Evolutionary conservation across 2,329 filamentous ascomycete species (phyloP).

Genomic region (Pseudogymnoascus sp.): DNA sequence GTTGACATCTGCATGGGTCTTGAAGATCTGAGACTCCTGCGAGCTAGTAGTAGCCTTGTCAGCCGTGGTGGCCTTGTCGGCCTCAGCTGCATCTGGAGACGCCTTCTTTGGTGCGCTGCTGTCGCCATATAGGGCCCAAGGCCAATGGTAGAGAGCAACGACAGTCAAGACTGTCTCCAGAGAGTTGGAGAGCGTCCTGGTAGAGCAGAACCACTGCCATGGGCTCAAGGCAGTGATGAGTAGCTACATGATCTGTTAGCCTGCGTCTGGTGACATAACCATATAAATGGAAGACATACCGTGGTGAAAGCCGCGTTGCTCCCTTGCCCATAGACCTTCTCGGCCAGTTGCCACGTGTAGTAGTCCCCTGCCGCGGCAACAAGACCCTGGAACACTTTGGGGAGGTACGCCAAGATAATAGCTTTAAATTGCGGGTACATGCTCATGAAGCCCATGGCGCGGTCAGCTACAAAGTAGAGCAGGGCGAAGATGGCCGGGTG

Average conservation of each 20-base stretch:
- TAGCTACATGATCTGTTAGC: conserved; percentile 40
- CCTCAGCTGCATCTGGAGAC: conserved; percentile 14
- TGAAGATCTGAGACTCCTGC: not conserved
- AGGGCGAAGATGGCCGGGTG: conserved; percentile 81
- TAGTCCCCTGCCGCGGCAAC: conserved; percentile 74
- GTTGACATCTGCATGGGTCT: not conserved
- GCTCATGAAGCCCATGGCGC: conserved; percentile 44
- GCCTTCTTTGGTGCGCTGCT: conserved; percentile 17
- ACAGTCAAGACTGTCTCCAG: conserved; percentile 83
- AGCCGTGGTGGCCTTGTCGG: not conserved
- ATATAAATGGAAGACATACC: conserved; percentile 36
- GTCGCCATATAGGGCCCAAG: conserved; percentile 61
- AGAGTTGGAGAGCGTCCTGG: conserved; percentile 87
- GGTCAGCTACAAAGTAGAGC: conserved; percentile 57
- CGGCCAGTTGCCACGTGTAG: conserved; percentile 78
- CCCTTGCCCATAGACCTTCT: conserved; percentile 58
- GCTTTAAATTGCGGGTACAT: conserved; percentile 49
- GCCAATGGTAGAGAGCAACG: conserved; percentile 73
- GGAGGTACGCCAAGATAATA: conserved; percentile 60
- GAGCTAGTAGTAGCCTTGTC: conserved; percentile 11
- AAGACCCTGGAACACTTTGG: conserved; percentile 66
- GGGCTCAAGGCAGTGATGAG: conserved; percentile 65
- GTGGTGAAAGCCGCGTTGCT: conserved; percentile 58
- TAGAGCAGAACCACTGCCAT: conserved; percentile 96
- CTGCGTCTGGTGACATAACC: not conserved